Conservation (phyloP, 805 yeast genomes). For the Tanozyma kutaoensis region DNA sequence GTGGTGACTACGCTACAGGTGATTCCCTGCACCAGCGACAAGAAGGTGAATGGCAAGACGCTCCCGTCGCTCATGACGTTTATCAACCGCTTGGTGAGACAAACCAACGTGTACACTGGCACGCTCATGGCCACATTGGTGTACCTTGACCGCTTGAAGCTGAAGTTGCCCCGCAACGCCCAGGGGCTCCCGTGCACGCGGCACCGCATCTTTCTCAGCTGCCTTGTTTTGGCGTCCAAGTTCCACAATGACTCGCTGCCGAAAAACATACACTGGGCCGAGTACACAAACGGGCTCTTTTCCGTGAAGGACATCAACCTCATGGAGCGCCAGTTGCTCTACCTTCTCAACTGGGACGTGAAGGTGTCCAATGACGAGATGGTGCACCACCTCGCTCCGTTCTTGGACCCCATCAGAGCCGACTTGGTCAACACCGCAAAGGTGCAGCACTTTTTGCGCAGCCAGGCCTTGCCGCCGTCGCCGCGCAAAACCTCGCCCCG, state of each 20-base stretch:
- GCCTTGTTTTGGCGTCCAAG: conserved; percentile 61
- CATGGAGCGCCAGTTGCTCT: conserved; percentile 69
- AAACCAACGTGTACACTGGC: conserved; percentile 72
- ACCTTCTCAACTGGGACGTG: conserved; percentile 60
- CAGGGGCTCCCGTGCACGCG: conserved; percentile 71
- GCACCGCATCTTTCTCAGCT: conserved; percentile 65
- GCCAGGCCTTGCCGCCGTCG: conserved; percentile 6
- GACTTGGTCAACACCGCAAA: conserved; percentile 19
- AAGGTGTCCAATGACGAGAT: conserved; percentile 32
- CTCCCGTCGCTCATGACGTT: conserved; percentile 66
- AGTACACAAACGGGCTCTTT: conserved; percentile 64
- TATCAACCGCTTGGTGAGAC: conserved; percentile 55
- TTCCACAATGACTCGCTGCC: conserved; percentile 71
- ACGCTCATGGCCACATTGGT: conserved; percentile 63
- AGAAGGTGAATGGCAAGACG: conserved; percentile 12
- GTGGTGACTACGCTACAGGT: conserved; percentile 58
- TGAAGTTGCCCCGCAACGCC: conserved; percentile 55
- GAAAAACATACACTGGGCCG: conserved; percentile 69
- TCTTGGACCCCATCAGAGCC: conserved; percentile 39
- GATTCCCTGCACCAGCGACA: conserved; percentile 41
- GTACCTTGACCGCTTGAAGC: conserved; percentile 47
- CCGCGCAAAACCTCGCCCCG: background rate
- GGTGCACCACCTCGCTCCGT: conserved; percentile 23
- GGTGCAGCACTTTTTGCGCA: conserved; percentile 17
- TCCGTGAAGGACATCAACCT: conserved; percentile 55